phyloP scores from a whole-genome alignment of 495 filamentous ascomycete species.

The Cenococcum geophilum region DNA sequence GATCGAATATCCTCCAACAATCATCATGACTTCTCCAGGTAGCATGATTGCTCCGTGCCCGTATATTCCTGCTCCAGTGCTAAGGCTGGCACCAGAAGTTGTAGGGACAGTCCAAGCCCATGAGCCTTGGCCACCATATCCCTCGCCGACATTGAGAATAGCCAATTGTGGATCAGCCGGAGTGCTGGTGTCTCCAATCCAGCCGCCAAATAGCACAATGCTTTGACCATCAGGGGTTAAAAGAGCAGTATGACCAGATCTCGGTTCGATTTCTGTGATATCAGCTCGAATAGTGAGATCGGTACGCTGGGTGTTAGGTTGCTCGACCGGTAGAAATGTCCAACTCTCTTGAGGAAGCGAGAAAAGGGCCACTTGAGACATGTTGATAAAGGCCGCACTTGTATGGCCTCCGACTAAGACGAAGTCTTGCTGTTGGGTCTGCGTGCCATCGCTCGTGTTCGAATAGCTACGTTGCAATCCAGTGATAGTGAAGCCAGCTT shows the following conservation, averaged over 20 bases:
- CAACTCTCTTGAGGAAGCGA: slow-evolving; percentile 79
- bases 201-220: slow-evolving; percentile 77
- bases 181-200: slow-evolving; percentile 72
- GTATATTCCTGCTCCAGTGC: slow-evolving; percentile 58
- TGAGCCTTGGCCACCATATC: slow-evolving; percentile 56
- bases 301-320: slow-evolving; percentile 40
- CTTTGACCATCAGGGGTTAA: slow-evolving; percentile 67
- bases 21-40: slow-evolving; percentile 83
- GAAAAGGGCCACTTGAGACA: slow-evolving; percentile 84
- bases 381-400: slow-evolving; percentile 77
- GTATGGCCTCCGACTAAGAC: slow-evolving; percentile 87
- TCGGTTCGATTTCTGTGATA: slow-evolving; percentile 52
- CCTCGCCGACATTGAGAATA: slow-evolving; percentile 62
- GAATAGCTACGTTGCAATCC: slow-evolving; percentile 59
- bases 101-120: slow-evolving; percentile 72
- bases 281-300: slow-evolving; percentile 46
- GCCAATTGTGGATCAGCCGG: slow-evolving; percentile 76
- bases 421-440: slow-evolving; percentile 64
- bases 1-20: slow-evolving; percentile 75
- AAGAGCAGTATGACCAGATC: slow-evolving; percentile 82
- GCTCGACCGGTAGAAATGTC: slow-evolving; percentile 64
- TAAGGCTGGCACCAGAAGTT: slow-evolving; percentile 38
- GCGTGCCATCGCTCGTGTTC: slow-evolving; percentile 44
- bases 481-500: slow-evolving; percentile 83
- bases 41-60: slow-evolving; percentile 82